phyloP scores from a whole-genome alignment of 1,139 yeast genomes.

The Kodamaea alishanica region DNA sequence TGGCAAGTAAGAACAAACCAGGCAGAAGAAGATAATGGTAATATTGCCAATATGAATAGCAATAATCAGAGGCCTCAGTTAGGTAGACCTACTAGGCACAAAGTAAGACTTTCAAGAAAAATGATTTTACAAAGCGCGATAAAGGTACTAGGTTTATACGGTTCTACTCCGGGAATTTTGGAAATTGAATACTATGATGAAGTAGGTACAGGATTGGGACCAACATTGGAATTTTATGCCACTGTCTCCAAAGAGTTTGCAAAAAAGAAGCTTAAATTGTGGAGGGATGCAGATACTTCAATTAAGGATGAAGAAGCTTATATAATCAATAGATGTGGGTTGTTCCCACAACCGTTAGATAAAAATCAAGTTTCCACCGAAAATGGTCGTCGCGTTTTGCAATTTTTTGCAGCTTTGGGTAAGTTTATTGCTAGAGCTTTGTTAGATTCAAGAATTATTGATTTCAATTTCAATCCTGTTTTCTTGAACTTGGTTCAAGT shows the following conservation, averaged over 20 bases:
- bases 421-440: conserved; percentile 83
- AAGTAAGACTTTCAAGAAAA: conserved; percentile 71
- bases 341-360: conserved; percentile 71
- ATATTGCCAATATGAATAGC: conserved; percentile 8
- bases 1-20: conserved; percentile 63
- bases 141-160: conserved; percentile 73
- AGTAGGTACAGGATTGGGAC: conserved; percentile 96
- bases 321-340: conserved; percentile 46
- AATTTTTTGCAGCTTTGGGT: conserved; percentile 67
- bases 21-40: conserved; percentile 28
- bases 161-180: conserved; percentile 72
- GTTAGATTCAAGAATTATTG: conserved; percentile 81
- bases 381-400: conserved; percentile 44
- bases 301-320: conserved; percentile 31
- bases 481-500: conserved; percentile 54
- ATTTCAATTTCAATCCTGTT: conserved; percentile 68
- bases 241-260: conserved; percentile 74
- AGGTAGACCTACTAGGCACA: conserved; percentile 79
- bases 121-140: conserved; percentile 74
- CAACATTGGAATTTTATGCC: conserved; percentile 90
- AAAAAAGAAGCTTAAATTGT: conserved; percentile 52
- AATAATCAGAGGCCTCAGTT: conserved; percentile 39
- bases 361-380: conserved; percentile 24
- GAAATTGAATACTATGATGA: conserved; percentile 90
- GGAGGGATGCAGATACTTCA: conserved; percentile 55